Conservation (phyloP, 2,329 filamentous ascomycete species). For the Aspergillus quadrilineatus region DNA sequence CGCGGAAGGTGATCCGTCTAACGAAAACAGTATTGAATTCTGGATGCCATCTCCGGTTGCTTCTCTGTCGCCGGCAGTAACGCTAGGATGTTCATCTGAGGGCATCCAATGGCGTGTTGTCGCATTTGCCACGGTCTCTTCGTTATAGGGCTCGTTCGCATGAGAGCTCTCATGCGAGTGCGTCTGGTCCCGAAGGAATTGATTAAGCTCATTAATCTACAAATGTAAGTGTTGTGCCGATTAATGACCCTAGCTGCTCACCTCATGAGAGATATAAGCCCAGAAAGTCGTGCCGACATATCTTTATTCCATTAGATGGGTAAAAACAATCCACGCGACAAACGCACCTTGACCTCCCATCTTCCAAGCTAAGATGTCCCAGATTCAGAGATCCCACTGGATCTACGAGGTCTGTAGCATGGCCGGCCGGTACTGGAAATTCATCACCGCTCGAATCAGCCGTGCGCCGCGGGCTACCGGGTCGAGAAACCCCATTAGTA, state of each 20-base stretch:
- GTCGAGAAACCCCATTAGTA: constrained; percentile 22
- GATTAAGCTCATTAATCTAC: constrained; percentile 47
- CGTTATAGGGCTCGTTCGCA: constrained; percentile 22
- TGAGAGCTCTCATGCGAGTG: constrained; percentile 32
- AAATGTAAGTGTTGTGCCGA: constrained; percentile 12
- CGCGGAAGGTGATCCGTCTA: constrained; percentile 36
- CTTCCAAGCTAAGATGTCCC: constrained; percentile 45
- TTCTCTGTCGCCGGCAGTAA: constrained; percentile 10
- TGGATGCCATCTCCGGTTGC: constrained; percentile 33
- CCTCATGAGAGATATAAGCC: constrained; percentile 48
- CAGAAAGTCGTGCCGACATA: constrained; percentile 49
- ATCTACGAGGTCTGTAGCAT: constrained; percentile 44
- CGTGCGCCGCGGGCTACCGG: constrained; percentile 35
- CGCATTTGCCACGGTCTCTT: constrained; percentile 21
- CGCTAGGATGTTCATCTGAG: constrained; percentile 18
- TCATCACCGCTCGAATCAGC: constrained; percentile 40
- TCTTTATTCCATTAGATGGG: constrained; percentile 24
- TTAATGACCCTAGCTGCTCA: constrained; percentile 17
- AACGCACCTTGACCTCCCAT: constrained; percentile 45
- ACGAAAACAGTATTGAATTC: constrained; percentile 39
- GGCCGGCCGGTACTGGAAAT: constrained; percentile 43
- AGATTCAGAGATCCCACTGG: constrained; percentile 43
- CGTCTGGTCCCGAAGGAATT: constrained; percentile 43
- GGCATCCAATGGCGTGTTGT: constrained; percentile 23
- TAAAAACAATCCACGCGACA: neutral